These are phyloP conservation scores for Chytridium lagenaria DNA, from an alignment of 371 early-diverging fungal genomes.

Conservation along the genomic window DNA sequence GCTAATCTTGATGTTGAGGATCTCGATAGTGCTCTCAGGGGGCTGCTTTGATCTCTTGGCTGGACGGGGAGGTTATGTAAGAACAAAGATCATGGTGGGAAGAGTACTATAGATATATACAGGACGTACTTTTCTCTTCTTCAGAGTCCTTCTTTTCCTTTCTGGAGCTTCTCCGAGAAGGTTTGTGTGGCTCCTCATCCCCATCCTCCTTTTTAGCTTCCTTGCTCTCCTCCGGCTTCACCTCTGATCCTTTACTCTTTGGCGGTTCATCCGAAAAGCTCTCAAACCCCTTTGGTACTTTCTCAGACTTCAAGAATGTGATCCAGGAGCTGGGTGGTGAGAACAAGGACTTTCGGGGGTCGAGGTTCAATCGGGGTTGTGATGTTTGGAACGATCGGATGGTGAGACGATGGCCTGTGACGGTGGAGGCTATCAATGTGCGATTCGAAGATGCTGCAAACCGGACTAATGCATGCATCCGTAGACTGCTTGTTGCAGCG, in stretches of 20 bases:
- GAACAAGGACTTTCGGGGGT: not conserved
- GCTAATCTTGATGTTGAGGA: slow-evolving; percentile 33
- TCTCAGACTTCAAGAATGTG: not conserved
- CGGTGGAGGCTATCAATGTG: not conserved
- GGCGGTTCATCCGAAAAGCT: not conserved
- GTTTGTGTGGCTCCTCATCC: not conserved
- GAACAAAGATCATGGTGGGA: not conserved
- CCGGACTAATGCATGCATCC: not conserved
- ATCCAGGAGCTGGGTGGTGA: not conserved
- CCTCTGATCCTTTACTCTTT: not conserved
- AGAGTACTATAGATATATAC: not conserved
- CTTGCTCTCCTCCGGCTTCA: not conserved
- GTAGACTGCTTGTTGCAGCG: not conserved
- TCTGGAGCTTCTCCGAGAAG: slow-evolving; percentile 1
- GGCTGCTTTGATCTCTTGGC: not conserved
- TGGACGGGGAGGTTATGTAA: not conserved
- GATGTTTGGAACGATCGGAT: not conserved
- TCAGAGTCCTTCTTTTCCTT: slow-evolving; percentile 16
- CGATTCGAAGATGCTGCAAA: not conserved
- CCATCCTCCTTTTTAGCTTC: slow-evolving; percentile 9
- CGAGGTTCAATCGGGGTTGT: not conserved
- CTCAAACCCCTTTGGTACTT: slow-evolving; percentile 16
- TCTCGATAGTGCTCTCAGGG: slow-evolving; percentile 8
- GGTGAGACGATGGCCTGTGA: not conserved
- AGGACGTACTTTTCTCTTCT: slow-evolving; percentile 9